Evolutionary conservation across 2,329 filamentous ascomycete genomes (phyloP), one percentile per base, ranked within the genome.

Genomic region (Daldinia eschscholtzii): DNA sequence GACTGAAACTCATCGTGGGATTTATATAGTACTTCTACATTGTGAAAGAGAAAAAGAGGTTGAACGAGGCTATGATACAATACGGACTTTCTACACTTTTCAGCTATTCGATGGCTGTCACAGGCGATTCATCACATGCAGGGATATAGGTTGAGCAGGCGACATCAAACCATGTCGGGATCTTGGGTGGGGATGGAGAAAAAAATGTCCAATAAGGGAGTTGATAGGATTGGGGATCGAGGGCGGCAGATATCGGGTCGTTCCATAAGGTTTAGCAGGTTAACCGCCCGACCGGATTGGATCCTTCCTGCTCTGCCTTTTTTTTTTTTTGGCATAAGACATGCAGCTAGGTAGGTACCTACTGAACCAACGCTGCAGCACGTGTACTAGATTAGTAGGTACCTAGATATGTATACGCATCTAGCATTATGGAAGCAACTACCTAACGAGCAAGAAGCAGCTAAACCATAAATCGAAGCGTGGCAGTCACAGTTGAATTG

Each of bases 121-220:
- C 20, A 60, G 44, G 55, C 35, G 52, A 30, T 55, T 55, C 30
- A 41, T 62, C 35, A 61, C 33, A 56, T 56, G 58, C 68, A 70
- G 42, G 64, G 68, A 33, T 59, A 13, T 59, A 13, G 20, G 64
- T 65, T 70, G 59, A 64, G 57, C 64, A 67, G 61, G 60, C 59
- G 67, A 70, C 61, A 58, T 42, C 7, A 42, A 63, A 61, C 57
- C 67, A 65, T 55, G 58, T 67, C 60, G 64, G 64, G 61, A 42
- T 35, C 60, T 57, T 52, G 37, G 42, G 35, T n/a, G 12, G 58
- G 58, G 65, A 64, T 60, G 48, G 44, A 35, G 33, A 3, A 52
- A 18, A 20, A 18, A 46, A 20, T 50, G 33, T n/a, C 44, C 39
- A 63, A 66, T 41, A 35, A 60, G 18, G 57, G 28, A 20, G 35